Base-by-base conservation (phyloP, 306 rosid species). In the Glycine soja region DNA sequence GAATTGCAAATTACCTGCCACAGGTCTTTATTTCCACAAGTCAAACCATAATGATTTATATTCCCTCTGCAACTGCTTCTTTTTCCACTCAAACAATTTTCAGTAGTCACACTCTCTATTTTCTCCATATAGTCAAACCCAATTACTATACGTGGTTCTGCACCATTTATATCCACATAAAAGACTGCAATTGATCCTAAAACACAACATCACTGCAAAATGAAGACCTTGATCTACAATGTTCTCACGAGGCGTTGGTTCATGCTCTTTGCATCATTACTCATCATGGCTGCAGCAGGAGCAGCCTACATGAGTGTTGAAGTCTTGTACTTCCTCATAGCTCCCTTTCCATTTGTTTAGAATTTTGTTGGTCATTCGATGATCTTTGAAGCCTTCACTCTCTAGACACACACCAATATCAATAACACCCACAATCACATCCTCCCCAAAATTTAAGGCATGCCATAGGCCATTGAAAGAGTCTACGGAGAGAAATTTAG, bases 281-380 rank as follows among this genome's bases (percentile, higher is more conserved):
- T 93, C 8, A 85, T 93, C 89, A 85, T 93, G 90, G 77, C 92
- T 0, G 89, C 84, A 9, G 62, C 98, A 7, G 97, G 98, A 0
- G 87, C 98, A n/a, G 85, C 91, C 0, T 93, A 91, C 66, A 86
- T 93, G 86, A 56, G 62, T 15, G 65, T 78, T 74, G 4, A 82
- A 85, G 0, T 78, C 81, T 74, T 85, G 83, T 6, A 84, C 84
- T 19, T 4, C 40, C 34, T 85, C 77, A 72, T 85, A 76, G n/a
- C n/a, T 48, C 59, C 85, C 83, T 32, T 72, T 76, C 85, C 83
- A 85, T 52, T 8, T 71, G 9, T 7, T 12, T n/a, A 72, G 85
- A 4, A 69, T 38, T 34, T 65, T 72, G 15, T 45, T 50, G 32
- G 65, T 50, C 88, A 81, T 77, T 15, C 83, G 83, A 48, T 58